These are phyloP conservation scores for Tetrapisispora fleetii DNA, from an alignment of 805 yeast species.

Conservation along the genomic window DNA sequence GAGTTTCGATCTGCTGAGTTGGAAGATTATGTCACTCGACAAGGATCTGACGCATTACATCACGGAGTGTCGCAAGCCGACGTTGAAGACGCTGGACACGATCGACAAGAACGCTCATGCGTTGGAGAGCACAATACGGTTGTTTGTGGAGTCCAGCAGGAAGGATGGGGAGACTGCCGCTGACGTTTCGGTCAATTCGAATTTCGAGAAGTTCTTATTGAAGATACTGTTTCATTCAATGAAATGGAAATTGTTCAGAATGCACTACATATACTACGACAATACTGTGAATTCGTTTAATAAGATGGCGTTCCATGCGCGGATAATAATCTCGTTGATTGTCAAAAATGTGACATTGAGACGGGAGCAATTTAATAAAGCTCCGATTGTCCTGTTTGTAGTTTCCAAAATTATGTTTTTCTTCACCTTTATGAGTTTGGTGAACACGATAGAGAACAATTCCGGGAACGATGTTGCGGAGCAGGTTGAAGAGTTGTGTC, in stretches of 20 bases:
- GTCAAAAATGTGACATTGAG: conserved; percentile 12
- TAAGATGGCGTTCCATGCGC: conserved; percentile 12
- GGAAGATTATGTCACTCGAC: conserved; percentile 27
- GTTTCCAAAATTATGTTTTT: conserved; percentile 18
- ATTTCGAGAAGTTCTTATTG: conserved; percentile 19
- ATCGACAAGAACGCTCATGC: conserved; percentile 16
- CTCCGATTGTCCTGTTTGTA: conserved; percentile 17
- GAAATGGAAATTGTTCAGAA: conserved; percentile 23
- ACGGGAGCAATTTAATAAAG: conserved; percentile 13
- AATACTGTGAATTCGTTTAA: conserved; percentile 10
- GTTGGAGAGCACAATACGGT: conserved; percentile 11
- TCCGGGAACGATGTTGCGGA: conserved; percentile 4
- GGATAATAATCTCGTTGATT: conserved; percentile 13
- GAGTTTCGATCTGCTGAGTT: conserved; percentile 20
- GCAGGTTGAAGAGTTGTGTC: background rate
- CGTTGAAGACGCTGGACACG: conserved; percentile 23
- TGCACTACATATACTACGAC: conserved; percentile 17
- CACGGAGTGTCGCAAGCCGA: conserved; percentile 15
- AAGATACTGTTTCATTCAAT: conserved; percentile 13
- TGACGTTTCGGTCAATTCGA: conserved; percentile 10
- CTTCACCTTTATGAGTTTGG: conserved; percentile 18
- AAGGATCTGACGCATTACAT: conserved; percentile 23
- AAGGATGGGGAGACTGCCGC: too few relatives aligned
- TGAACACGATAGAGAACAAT: conserved; percentile 10
- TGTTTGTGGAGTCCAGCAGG: background rate